phyloP scores from a whole-genome alignment of 768 basidiomycete species.

The Russula griseocarnosa region DNA sequence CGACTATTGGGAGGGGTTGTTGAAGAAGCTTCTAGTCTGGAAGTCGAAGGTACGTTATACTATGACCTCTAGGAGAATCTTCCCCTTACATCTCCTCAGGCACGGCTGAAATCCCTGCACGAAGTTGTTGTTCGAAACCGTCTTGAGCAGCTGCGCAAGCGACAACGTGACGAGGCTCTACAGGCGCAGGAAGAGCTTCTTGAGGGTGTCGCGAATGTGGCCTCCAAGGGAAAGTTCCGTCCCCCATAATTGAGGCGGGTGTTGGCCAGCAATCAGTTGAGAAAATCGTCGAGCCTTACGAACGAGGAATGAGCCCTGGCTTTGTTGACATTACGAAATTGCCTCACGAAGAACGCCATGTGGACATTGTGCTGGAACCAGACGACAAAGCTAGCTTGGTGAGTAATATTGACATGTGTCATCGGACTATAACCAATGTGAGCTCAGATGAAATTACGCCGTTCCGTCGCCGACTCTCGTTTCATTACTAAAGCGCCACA shows the following conservation, averaged over 20 bases:
- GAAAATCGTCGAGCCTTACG: conserved; percentile 77
- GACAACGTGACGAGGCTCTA: conserved; percentile 92
- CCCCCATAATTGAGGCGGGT: conserved; percentile 36
- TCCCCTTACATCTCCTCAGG: conserved; percentile 44
- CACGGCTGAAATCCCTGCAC: conserved; percentile 87
- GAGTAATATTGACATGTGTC: conserved; percentile 13
- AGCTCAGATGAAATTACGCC: conserved; percentile 75
- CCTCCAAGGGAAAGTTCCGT: conserved; percentile 45
- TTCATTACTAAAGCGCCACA: conserved; percentile 79
- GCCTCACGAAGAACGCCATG: conserved; percentile 70
- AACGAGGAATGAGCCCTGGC: conserved; percentile 82
- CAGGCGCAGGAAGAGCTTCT: conserved; percentile 89
- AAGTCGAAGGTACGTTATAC: conserved; percentile 75
- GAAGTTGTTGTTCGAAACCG: conserved; percentile 96
- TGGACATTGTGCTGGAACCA: conserved; percentile 67
- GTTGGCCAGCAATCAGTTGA: conserved; percentile 38
- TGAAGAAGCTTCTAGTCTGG: conserved; percentile 92
- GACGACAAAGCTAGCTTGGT: conserved; percentile 63
- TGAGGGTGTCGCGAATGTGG: conserved; percentile 67
- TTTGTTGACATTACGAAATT: conserved; percentile 68
- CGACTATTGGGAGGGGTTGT: conserved; percentile 94
- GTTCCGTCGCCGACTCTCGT: conserved; percentile 74
- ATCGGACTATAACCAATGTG: conserved; percentile 8
- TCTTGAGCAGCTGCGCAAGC: conserved; percentile 90
- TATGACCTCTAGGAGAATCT: background rate